These are phyloP conservation scores for Punica granatum DNA, from an alignment of 345 rosid genomes.

Conservation along the genomic window DNA sequence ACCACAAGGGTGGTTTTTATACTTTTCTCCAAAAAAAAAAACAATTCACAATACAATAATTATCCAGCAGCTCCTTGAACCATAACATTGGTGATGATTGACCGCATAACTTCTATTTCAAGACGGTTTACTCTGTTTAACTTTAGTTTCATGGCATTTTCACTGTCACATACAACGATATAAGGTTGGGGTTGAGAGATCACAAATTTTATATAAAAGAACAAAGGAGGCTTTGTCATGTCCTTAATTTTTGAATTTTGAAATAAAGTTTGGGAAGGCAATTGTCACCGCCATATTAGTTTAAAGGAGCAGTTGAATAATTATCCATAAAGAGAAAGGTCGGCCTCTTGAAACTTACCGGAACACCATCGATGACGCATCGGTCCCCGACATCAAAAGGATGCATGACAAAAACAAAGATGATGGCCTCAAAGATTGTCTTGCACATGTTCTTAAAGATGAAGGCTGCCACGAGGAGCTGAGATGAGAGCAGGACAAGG, in stretches of 20 bases:
- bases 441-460: conserved; percentile 83
- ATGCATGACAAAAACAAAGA: conserved; percentile 86
- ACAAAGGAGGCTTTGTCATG: neutral
- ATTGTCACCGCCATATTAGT: neutral
- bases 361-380: conserved; percentile 67
- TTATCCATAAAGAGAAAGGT: neutral
- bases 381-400: conserved; percentile 96
- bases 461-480: conserved; percentile 61
- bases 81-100: too few relatives aligned
- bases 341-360: conserved; percentile 25
- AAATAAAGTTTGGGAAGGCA: neutral
- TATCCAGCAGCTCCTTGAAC: too few relatives aligned
- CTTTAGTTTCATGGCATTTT: too few relatives aligned
- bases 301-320: neutral
- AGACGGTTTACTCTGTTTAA: too few relatives aligned
- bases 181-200: too few relatives aligned
- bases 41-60: too few relatives aligned
- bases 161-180: too few relatives aligned
- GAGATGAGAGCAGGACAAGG: conserved; percentile 51
- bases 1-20: too few relatives aligned
- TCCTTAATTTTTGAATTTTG: neutral
- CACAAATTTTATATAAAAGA: too few relatives aligned
- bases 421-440: conserved; percentile 65
- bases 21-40: neutral
- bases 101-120: too few relatives aligned